Conservation (phyloP, 2,329 filamentous ascomycete genomes). For the Arthrobotrys entomopaga region DNA sequence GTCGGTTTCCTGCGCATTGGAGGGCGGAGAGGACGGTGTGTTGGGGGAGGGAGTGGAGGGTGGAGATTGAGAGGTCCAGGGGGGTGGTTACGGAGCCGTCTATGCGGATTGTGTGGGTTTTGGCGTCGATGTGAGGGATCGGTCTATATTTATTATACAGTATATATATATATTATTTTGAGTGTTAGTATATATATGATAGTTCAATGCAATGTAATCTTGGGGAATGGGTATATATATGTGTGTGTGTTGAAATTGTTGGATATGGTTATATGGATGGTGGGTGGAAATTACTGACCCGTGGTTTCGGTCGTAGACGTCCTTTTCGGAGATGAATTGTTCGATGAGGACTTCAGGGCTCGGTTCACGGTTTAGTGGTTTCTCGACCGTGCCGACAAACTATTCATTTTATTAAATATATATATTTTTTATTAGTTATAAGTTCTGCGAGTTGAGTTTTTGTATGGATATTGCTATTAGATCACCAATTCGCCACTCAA, state of each 20-base stretch:
- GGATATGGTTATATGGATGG: background rate
- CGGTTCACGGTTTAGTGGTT: conserved; percentile 66
- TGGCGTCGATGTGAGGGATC: conserved; percentile 65
- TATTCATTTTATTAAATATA: conserved; percentile 54
- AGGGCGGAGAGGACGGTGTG: conserved; percentile 73
- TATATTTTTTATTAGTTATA: too few relatives aligned
- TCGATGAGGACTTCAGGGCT: conserved; percentile 63
- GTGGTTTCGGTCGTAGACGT: conserved; percentile 70
- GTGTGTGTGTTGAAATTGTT: conserved; percentile 15
- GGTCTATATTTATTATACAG: conserved; percentile 57
- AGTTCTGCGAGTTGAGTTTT: background rate
- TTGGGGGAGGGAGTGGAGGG: conserved; percentile 67
- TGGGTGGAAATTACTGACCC: conserved; percentile 61
- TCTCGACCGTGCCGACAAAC: conserved; percentile 63
- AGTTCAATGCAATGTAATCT: background rate
- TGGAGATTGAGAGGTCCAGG: conserved; percentile 64
- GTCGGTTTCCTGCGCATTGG: conserved; percentile 88
- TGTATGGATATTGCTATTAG: conserved; percentile 17
- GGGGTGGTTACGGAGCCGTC: conserved; percentile 65
- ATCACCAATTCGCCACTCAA: background rate
- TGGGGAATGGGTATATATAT: conserved; percentile 9
- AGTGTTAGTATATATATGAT: too few relatives aligned
- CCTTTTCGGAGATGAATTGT: conserved; percentile 66
- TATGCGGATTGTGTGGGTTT: conserved; percentile 64
- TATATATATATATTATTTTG: conserved; percentile 1